These are phyloP conservation scores for Eucalyptus regnans DNA, from an alignment of 345 rosid genomes.

Conservation along the genomic window DNA sequence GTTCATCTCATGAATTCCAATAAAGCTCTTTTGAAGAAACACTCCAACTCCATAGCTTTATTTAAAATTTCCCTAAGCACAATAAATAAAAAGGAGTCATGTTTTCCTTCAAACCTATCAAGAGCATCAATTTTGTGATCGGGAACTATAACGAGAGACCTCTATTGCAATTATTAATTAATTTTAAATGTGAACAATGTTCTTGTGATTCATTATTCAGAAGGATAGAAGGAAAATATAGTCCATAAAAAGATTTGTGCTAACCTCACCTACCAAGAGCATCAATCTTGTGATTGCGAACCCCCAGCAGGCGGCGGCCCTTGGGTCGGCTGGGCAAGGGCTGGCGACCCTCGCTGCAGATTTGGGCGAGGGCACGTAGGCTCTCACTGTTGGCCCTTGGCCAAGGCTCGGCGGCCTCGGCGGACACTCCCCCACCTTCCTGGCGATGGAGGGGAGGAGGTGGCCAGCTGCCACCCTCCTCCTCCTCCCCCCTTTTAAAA, in stretches of 20 bases:
- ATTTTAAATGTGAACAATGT: background rate
- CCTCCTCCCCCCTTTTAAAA: no score
- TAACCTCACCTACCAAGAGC: background rate
- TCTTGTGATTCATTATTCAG: no score
- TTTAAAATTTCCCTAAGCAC: background rate
- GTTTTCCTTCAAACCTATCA: background rate
- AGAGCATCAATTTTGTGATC: background rate
- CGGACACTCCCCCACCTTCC: fast-evolving
- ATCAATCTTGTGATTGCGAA: no score
- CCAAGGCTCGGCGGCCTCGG: fast-evolving
- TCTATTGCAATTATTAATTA: background rate
- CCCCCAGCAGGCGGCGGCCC: fast-evolving
- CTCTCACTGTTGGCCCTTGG: fast-evolving
- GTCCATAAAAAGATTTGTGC: background rate
- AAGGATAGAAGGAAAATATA: background rate
- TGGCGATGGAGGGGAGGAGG: fast-evolving
- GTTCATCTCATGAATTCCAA: no score
- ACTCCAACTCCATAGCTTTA: background rate
- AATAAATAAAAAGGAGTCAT: background rate
- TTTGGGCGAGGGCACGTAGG: fast-evolving
- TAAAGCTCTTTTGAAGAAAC: background rate
- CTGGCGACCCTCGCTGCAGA: no score
- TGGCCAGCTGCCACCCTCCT: no score
- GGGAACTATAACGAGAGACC: background rate
- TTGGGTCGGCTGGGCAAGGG: fast-evolving